phyloP scores from a whole-genome alignment of 495 filamentous ascomycete species.

The Podospora didyma region DNA sequence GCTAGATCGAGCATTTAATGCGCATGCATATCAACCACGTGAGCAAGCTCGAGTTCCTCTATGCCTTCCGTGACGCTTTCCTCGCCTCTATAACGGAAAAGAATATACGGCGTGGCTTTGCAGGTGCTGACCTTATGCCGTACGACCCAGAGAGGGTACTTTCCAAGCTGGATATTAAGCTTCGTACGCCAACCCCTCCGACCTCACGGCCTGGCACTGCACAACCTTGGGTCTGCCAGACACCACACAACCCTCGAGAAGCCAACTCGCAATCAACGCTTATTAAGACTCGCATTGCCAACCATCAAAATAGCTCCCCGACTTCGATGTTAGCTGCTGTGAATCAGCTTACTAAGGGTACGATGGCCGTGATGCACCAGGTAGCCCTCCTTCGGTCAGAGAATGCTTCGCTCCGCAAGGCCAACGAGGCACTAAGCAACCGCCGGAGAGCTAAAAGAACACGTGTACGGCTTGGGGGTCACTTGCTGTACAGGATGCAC shows the following conservation, averaged over 20 bases:
- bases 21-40: not conserved
- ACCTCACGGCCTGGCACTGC: not conserved
- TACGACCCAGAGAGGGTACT: not conserved
- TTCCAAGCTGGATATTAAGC: constrained; percentile 1
- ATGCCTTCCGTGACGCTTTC: not conserved
- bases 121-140: not conserved
- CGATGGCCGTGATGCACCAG: not conserved
- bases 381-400: not conserved
- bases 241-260: not conserved
- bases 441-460: constrained; percentile 1
- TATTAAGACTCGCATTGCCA: not conserved
- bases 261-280: not conserved
- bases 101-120: not conserved
- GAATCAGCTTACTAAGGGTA: not conserved
- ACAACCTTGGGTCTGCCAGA: not conserved
- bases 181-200: constrained; percentile 1
- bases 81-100: not conserved
- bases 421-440: not conserved
- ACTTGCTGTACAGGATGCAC: constrained; percentile 1
- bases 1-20: not conserved
- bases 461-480: not conserved
- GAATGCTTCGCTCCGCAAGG: not conserved
- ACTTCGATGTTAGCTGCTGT: not conserved
- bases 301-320: not conserved
- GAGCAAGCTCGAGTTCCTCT: not conserved